A percentile compares a stretch with the other conserved stretches of the same genome.
phyloP scores from a whole-genome alignment of 1,284 basidiomycete genomes.

The Rhodotorula sp. region DNA sequence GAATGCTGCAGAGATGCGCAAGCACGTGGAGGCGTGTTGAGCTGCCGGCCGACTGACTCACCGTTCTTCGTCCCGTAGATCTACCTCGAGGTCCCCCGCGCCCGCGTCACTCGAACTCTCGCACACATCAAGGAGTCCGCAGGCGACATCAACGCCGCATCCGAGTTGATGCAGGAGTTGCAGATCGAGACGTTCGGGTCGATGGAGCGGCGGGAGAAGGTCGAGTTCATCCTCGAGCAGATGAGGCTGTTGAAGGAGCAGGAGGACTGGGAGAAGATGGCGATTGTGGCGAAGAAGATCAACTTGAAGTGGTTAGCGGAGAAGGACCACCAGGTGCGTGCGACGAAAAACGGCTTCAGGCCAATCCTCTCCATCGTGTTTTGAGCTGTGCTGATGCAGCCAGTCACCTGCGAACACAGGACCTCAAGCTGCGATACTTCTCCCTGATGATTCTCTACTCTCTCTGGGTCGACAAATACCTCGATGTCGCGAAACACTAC shows the following conservation, averaged over 20 bases:
- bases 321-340: slow-evolving; percentile 74
- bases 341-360: too few relatives aligned
- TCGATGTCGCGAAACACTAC: slow-evolving; percentile 93
- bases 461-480: slow-evolving; percentile 76
- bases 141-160: slow-evolving; percentile 68
- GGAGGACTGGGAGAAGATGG: slow-evolving; percentile 80
- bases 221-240: slow-evolving; percentile 96
- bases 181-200: slow-evolving; percentile 99
- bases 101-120: slow-evolving; percentile 82
- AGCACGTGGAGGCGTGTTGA: too few relatives aligned
- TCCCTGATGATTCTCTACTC: slow-evolving; percentile 94
- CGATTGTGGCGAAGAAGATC: slow-evolving; percentile 86
- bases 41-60: neutral
- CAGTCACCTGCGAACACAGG: slow-evolving; percentile 56
- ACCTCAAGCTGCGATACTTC: slow-evolving; percentile 93
- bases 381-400: neutral
- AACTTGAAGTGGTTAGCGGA: slow-evolving; percentile 91
- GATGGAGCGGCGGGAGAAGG: slow-evolving; percentile 97
- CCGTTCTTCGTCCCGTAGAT: slow-evolving; percentile 60
- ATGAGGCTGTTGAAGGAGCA: slow-evolving; percentile 85
- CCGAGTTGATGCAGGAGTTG: slow-evolving; percentile 83
- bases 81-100: slow-evolving; percentile 94
- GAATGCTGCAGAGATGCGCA: too few relatives aligned
- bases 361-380: neutral
- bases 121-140: slow-evolving; percentile 78